Percentiles rank a stretch among this genome's conserved stretches.
Conservation (phyloP, 768 basidiomycete genomes). For the Psilocybe azurescens region DNA sequence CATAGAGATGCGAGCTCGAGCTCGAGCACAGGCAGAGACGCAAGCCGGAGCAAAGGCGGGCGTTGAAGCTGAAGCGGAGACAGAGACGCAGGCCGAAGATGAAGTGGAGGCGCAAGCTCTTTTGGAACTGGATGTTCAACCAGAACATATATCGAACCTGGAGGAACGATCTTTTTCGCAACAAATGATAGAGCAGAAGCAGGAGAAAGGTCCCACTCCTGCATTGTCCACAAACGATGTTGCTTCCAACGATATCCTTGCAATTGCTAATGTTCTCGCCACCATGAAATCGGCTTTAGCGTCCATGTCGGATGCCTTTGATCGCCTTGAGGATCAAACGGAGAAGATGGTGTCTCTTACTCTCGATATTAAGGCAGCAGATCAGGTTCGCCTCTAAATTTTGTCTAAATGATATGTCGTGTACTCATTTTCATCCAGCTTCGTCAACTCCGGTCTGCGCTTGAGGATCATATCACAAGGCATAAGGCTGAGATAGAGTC, state of each 20-base stretch:
- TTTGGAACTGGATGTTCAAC: too few species aligned
- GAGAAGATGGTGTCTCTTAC: constrained; percentile 47
- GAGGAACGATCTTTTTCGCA: too few species aligned
- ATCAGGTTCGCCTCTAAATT: constrained; percentile 40
- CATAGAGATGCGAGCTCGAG: background rate
- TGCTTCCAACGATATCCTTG: constrained; percentile 43
- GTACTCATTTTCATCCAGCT: constrained; percentile 39
- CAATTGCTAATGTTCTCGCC: constrained; percentile 48
- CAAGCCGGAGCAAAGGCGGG: background rate
- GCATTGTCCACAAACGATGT: constrained; percentile 25
- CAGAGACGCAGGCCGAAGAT: background rate
- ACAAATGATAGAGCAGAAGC: background rate
- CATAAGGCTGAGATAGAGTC: constrained; percentile 45
- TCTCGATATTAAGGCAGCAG: constrained; percentile 47
- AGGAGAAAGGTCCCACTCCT: background rate
- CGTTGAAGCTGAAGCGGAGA: background rate
- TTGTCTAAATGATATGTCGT: background rate
- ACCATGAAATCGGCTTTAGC: constrained; percentile 50
- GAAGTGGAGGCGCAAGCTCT: too few species aligned
- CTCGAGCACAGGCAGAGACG: background rate
- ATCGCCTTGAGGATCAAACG: constrained; percentile 50
- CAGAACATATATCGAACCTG: too few species aligned
- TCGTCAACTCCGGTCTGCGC: constrained; percentile 37
- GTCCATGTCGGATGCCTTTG: constrained; percentile 47
- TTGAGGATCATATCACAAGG: constrained; percentile 42